Evolutionary conservation across 2,329 filamentous ascomycete species (phyloP).

Genomic region (Penicillium sp.): DNA sequence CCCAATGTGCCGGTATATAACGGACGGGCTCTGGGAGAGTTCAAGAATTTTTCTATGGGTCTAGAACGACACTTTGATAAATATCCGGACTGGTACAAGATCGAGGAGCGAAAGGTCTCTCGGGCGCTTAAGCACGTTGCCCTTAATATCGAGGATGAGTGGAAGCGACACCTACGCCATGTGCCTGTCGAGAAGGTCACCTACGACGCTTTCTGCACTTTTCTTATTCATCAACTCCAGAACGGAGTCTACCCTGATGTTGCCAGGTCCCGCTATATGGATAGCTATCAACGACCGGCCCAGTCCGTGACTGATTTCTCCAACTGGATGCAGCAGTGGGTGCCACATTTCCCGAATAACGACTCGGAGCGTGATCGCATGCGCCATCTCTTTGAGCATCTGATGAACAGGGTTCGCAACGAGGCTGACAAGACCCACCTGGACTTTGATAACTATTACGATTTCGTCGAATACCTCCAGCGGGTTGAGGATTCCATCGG

Average conservation of each 20-base stretch:
- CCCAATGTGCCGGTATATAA: slow-evolving; percentile 6
- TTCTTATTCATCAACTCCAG: slow-evolving; percentile 11
- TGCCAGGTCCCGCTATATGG: slow-evolving; percentile 1
- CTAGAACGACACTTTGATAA: slow-evolving; percentile 10
- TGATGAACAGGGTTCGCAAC: neutral
- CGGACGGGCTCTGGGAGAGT: slow-evolving; percentile 5
- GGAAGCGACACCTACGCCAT: neutral
- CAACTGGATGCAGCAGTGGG: slow-evolving; percentile 8
- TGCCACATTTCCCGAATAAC: slow-evolving; percentile 5
- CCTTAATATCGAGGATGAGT: slow-evolving; percentile 7
- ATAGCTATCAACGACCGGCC: neutral
- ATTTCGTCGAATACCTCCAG: slow-evolving; percentile 10
- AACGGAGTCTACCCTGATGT: neutral
- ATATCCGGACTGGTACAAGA: slow-evolving; percentile 1
- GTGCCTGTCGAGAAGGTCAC: neutral
- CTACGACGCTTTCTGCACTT: slow-evolving; percentile 11
- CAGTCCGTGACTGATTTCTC: slow-evolving; percentile 11
- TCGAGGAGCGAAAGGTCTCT: slow-evolving; percentile 3
- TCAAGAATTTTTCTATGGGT: slow-evolving; percentile 4
- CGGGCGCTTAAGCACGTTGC: slow-evolving; percentile 7
- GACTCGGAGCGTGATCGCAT: slow-evolving; percentile 8
- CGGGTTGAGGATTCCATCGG: slow-evolving; percentile 1
- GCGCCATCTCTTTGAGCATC: slow-evolving; percentile 13
- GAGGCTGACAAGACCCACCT: slow-evolving; percentile 3
- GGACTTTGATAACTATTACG: slow-evolving; percentile 9